Conservation (phyloP, 352 stramenopile species). For the Globisporangium echinulatum region DNA sequence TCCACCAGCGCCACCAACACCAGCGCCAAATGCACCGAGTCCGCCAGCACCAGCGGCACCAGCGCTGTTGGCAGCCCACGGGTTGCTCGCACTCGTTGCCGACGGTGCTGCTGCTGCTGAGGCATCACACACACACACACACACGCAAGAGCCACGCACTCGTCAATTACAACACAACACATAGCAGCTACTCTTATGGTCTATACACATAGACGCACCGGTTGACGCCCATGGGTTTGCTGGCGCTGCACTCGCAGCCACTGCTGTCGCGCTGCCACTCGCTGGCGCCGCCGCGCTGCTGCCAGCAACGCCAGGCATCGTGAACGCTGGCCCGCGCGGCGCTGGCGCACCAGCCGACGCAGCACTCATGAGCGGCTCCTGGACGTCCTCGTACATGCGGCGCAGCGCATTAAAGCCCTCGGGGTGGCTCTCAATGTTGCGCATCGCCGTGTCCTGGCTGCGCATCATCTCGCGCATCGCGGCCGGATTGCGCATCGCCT, state of each 20-base stretch:
- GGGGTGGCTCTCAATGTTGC: slow-evolving; percentile 96
- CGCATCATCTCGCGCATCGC: slow-evolving; percentile 96
- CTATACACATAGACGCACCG: slow-evolving; percentile 1
- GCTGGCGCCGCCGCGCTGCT: slow-evolving; percentile 17
- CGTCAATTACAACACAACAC: too few species aligned
- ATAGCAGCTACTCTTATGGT: background rate
- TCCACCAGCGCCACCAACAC: too few species aligned
- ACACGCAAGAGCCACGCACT: too few species aligned
- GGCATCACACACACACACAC: too few species aligned
- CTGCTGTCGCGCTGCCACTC: slow-evolving; percentile 10
- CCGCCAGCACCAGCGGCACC: too few species aligned
- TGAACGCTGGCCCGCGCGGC: slow-evolving; percentile 59
- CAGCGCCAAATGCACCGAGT: too few species aligned
- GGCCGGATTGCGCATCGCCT: slow-evolving; percentile 95
- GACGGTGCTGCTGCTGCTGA: too few species aligned
- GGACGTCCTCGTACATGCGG: slow-evolving; percentile 91
- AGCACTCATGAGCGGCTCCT: slow-evolving; percentile 95
- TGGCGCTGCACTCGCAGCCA: slow-evolving; percentile 13
- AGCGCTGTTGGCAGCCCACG: background rate
- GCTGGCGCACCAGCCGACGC: slow-evolving; percentile 40
- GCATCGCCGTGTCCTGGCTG: slow-evolving; percentile 95
- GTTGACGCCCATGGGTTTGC: slow-evolving; percentile 57
- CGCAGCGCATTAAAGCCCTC: slow-evolving; percentile 96
- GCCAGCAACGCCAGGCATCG: slow-evolving; percentile 76
- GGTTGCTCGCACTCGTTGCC: background rate